Conservation (phyloP, 345 rosid genomes). For the Aethionema arabicum region DNA sequence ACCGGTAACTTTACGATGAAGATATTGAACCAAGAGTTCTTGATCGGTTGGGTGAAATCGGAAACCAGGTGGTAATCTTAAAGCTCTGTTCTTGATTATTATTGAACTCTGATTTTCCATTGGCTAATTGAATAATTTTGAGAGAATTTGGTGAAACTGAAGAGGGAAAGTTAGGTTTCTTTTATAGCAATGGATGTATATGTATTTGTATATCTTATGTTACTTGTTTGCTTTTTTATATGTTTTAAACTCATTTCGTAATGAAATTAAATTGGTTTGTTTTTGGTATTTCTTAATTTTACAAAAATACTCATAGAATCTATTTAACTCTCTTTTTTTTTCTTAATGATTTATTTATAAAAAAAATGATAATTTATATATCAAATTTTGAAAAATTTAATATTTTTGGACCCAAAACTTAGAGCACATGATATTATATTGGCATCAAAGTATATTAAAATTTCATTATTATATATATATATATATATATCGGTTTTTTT, state of each 20-base stretch:
- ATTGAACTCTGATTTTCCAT: conserved; percentile 60
- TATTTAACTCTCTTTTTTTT: too few relatives aligned
- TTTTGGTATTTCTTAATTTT: too few relatives aligned
- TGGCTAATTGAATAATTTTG: not conserved
- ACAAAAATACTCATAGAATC: too few relatives aligned
- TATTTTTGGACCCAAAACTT: too few relatives aligned
- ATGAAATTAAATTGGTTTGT: not conserved
- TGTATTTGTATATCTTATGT: conserved; percentile 2
- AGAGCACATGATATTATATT: too few relatives aligned
- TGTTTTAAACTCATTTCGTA: conserved; percentile 12
- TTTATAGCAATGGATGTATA: conserved; percentile 28
- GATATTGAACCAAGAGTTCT: conserved; percentile 78
- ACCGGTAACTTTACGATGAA: conserved; percentile 57
- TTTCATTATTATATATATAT: too few relatives aligned
- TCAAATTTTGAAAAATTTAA: too few relatives aligned
- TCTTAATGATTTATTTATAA: too few relatives aligned
- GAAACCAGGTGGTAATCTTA: conserved; percentile 87
- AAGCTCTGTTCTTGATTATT: conserved; percentile 59
- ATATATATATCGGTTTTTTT: too few relatives aligned
- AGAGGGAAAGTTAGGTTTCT: conserved; percentile 14
- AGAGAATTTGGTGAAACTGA: conserved; percentile 10
- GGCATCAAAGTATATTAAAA: too few relatives aligned
- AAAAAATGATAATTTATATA: too few relatives aligned
- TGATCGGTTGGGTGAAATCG: conserved; percentile 94
- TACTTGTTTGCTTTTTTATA: not conserved